Evolutionary conservation across 352 stramenopile genomes (phyloP).

Genomic region (Phytophthora foliorum): DNA sequence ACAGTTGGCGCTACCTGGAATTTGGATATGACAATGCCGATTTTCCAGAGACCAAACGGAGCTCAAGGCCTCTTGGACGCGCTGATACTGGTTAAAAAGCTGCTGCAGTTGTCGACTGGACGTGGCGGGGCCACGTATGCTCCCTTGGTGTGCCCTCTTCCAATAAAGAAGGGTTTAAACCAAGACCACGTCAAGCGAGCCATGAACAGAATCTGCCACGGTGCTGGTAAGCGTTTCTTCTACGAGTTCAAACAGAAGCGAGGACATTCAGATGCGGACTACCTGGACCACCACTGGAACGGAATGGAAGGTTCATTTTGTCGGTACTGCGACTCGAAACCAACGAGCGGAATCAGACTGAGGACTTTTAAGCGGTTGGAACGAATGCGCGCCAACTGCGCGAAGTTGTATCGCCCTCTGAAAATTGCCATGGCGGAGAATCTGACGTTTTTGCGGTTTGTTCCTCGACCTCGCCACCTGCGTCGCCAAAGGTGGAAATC

Average conservation of each 20-base stretch:
- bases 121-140: neutral
- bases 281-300: conserved; percentile 7
- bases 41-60: neutral
- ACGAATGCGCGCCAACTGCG: neutral
- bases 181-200: neutral
- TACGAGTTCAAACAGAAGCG: conserved; percentile 9
- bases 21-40: conserved; percentile 1
- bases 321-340: neutral
- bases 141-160: conserved; percentile 9
- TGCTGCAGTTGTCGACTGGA: conserved; percentile 1
- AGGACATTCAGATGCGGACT: neutral
- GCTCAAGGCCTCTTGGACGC: conserved; percentile 3
- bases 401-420: neutral
- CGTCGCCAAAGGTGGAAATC: neutral
- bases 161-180: neutral
- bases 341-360: neutral
- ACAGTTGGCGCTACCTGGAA: neutral
- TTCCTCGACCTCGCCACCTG: neutral
- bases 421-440: conserved; percentile 2
- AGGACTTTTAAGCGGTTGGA: neutral
- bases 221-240: neutral
- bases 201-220: conserved; percentile 2
- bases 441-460: conserved; percentile 3
- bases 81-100: neutral
- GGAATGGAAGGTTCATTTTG: neutral